Percentiles rank a stretch among this genome's conserved stretches.
These are phyloP conservation scores for Gigaspora rosea DNA, from an alignment of 192 early-diverging fungal genomes.

Conservation along the genomic window DNA sequence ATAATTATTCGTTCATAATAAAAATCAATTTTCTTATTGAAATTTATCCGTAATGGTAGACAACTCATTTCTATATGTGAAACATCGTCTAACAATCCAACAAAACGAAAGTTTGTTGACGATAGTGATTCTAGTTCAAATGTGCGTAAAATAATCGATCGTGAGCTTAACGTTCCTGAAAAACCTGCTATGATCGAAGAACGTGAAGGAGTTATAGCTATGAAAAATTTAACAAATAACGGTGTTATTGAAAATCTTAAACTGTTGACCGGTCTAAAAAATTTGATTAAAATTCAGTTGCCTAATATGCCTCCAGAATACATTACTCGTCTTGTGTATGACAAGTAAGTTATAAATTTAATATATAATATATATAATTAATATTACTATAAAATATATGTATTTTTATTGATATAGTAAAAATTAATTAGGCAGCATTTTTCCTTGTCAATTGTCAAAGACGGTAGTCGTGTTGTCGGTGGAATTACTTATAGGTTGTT, in stretches of 20 bases:
- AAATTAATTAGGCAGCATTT: constrained; percentile 66
- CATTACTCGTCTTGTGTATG: constrained; percentile 94
- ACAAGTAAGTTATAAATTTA: constrained; percentile 48
- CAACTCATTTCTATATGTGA: background rate
- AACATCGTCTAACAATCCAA: background rate
- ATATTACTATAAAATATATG: background rate
- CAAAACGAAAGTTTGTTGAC: constrained; percentile 5
- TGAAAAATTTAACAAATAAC: constrained; percentile 83
- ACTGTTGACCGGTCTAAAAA: constrained; percentile 91
- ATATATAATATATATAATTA: background rate
- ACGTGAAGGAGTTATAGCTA: constrained; percentile 21
- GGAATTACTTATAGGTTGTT: constrained; percentile 96
- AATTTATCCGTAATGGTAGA: background rate
- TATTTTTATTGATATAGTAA: background rate
- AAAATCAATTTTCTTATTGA: background rate
- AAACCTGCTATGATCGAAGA: constrained; percentile 8
- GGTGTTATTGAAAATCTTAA: constrained; percentile 77
- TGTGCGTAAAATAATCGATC: too few species aligned
- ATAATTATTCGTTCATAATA: too few species aligned
- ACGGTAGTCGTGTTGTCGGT: constrained; percentile 73
- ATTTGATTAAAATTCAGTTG: constrained; percentile 95
- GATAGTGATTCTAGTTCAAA: background rate
- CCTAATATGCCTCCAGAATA: constrained; percentile 99
- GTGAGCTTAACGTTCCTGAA: background rate
- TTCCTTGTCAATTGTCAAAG: constrained; percentile 74